Evolutionary conservation across 2,329 filamentous ascomycete genomes (phyloP).

Genomic region (Stachybotrys chlorohalonatus): DNA sequence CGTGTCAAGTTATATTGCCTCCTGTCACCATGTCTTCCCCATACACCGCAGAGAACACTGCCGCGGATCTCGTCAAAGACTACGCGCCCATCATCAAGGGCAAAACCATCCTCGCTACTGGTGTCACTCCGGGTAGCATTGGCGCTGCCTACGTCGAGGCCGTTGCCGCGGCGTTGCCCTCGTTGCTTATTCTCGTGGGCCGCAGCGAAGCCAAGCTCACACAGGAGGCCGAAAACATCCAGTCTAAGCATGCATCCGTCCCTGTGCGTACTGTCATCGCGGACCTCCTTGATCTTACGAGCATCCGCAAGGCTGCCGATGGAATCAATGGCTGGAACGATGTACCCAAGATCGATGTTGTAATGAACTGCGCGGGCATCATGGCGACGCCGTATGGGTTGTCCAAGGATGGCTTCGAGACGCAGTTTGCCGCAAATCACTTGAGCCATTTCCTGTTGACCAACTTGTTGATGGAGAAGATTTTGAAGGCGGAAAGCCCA

Average conservation of each 20-base stretch:
- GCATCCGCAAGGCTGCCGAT: conserved; percentile 27
- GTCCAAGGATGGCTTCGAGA: conserved; percentile 29
- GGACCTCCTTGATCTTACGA: conserved; percentile 28
- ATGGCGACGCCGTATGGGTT: conserved; percentile 23
- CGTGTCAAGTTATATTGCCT: no score
- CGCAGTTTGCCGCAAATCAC: conserved; percentile 35
- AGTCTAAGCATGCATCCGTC: conserved; percentile 19
- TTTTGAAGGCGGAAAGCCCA: conserved; percentile 22
- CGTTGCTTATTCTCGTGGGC: conserved; percentile 34
- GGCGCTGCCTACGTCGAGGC: conserved; percentile 26
- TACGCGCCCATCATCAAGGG: conserved; percentile 21
- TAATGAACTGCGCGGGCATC: conserved; percentile 34
- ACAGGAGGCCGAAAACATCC: conserved; percentile 25
- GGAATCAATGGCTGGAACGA: conserved; percentile 22
- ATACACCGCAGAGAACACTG: conserved; percentile 7
- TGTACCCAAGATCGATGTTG: conserved; percentile 24
- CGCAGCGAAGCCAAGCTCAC: conserved; percentile 31
- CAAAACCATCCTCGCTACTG: conserved; percentile 31
- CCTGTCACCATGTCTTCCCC: not conserved
- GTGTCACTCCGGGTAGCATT: conserved; percentile 28
- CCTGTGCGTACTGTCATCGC: conserved; percentile 22
- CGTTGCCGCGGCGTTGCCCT: conserved; percentile 29
- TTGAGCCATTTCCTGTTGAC: conserved; percentile 37
- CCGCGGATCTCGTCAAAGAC: conserved; percentile 16
- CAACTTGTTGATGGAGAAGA: conserved; percentile 32